Percentiles rank a stretch among this genome's conserved stretches.
Evolutionary conservation across 2,329 filamentous ascomycete species (phyloP).

Genomic region (Chrysoporthe deuterocubensis): DNA sequence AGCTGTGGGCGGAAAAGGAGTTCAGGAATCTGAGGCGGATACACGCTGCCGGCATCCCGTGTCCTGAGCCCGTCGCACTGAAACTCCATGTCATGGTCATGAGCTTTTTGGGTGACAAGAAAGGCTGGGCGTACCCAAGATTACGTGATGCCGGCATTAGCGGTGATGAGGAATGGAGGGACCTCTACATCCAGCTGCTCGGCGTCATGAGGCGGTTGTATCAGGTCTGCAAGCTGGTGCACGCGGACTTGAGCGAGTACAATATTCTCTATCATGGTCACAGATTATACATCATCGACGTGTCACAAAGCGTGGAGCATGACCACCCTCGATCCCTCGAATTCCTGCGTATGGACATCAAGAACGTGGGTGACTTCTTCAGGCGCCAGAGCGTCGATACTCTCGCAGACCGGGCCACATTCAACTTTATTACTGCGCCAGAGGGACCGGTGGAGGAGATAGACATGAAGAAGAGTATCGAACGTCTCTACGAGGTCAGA

Average conservation of each 20-base stretch:
- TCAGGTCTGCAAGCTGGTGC: conserved; percentile 87
- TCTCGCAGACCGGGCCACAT: conserved; percentile 77
- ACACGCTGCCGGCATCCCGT: conserved; percentile 82
- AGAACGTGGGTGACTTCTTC: conserved; percentile 96
- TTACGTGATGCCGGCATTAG: conserved; percentile 82
- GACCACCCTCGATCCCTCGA: conserved; percentile 92
- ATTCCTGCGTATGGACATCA: conserved; percentile 97
- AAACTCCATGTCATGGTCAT: conserved; percentile 96
- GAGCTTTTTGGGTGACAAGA: conserved; percentile 86
- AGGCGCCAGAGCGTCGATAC: conserved; percentile 80
- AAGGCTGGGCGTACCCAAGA: conserved; percentile 85
- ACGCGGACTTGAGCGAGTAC: conserved; percentile 97
- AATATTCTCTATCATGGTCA: conserved; percentile 89
- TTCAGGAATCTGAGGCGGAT: conserved; percentile 91
- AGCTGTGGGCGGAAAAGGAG: conserved; percentile 98
- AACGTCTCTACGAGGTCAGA: conserved; percentile 67
- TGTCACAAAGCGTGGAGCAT: conserved; percentile 95
- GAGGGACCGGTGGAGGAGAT: conserved; percentile 65
- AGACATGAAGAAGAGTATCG: conserved; percentile 64
- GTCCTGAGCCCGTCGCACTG: conserved; percentile 85
- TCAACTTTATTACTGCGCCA: conserved; percentile 76
- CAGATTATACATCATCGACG: conserved; percentile 91
- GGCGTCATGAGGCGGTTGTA: conserved; percentile 92
- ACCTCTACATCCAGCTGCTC: conserved; percentile 81
- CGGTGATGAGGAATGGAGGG: conserved; percentile 73